Conservation (phyloP, 257 asterid genomes). For the Solanum pennellii region DNA sequence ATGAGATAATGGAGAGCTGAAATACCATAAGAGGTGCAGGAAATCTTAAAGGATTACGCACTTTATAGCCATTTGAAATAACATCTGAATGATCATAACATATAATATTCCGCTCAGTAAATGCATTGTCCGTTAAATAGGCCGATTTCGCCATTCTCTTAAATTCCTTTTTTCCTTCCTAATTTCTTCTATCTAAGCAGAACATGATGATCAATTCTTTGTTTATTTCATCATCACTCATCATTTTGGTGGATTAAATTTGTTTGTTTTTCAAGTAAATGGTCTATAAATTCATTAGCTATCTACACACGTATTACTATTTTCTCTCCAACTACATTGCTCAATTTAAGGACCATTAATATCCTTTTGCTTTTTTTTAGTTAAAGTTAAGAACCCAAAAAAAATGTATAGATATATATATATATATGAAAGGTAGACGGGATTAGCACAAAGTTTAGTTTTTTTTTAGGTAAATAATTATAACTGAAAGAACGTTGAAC, state of each 20-base stretch:
- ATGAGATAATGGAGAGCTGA: constrained; percentile 45
- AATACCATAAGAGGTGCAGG: constrained; percentile 50
- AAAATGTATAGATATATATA: neutral
- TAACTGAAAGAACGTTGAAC: no score
- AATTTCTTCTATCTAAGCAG: neutral
- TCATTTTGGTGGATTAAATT: neutral
- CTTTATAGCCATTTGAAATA: constrained; percentile 25
- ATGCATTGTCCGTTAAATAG: neutral
- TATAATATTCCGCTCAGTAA: constrained; percentile 3
- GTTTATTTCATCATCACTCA: neutral
- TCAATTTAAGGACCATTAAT: neutral
- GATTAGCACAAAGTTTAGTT: neutral
- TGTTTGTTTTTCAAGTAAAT: constrained; percentile 7
- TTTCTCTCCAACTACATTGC: neutral
- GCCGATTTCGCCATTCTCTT: neutral
- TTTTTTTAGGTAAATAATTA: no score
- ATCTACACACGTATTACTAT: neutral
- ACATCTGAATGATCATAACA: constrained; percentile 42
- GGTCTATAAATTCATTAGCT: neutral
- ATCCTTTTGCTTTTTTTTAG: neutral
- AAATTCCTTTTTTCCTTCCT: neutral
- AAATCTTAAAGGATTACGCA: constrained; percentile 36
- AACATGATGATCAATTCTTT: no score
- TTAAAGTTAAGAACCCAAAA: neutral
- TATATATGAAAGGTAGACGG: no score